Conservation (phyloP, 2,329 filamentous ascomycete species). For the Cladorrhinum sp. region DNA sequence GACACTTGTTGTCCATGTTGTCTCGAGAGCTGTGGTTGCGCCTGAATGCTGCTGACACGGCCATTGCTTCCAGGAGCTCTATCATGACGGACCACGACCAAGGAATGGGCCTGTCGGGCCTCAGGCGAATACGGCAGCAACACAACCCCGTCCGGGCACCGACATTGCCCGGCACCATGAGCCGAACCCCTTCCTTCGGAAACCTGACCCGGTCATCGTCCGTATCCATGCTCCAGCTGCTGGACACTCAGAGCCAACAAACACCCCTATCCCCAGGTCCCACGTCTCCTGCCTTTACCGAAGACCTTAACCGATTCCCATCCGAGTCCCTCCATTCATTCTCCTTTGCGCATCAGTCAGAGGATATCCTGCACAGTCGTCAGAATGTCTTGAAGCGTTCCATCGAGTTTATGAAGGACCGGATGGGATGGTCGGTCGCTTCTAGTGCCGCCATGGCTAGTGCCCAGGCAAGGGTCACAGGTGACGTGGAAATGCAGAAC, state of each 20-base stretch:
- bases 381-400: constrained; percentile 92
- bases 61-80: constrained; percentile 60
- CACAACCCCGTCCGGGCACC: constrained; percentile 60
- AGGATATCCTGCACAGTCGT: constrained; percentile 85
- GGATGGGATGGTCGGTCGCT: constrained; percentile 72
- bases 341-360: constrained; percentile 93
- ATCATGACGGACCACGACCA: constrained; percentile 84
- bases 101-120: constrained; percentile 77
- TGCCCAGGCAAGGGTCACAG: constrained; percentile 77
- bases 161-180: constrained; percentile 62
- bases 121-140: constrained; percentile 91
- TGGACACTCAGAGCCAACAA: constrained; percentile 48
- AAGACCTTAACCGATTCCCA: constrained; percentile 89
- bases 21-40: neutral
- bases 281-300: constrained; percentile 71
- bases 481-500: constrained; percentile 82
- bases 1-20: neutral
- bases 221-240: constrained; percentile 57
- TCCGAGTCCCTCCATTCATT: constrained; percentile 97
- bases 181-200: constrained; percentile 55
- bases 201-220: constrained; percentile 65
- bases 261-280: constrained; percentile 59
- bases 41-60: constrained; percentile 24
- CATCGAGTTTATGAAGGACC: constrained; percentile 94
- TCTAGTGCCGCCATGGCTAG: constrained; percentile 73